phyloP scores from a whole-genome alignment of 106 monocot genomes.

The Xerophyta viscosa region DNA sequence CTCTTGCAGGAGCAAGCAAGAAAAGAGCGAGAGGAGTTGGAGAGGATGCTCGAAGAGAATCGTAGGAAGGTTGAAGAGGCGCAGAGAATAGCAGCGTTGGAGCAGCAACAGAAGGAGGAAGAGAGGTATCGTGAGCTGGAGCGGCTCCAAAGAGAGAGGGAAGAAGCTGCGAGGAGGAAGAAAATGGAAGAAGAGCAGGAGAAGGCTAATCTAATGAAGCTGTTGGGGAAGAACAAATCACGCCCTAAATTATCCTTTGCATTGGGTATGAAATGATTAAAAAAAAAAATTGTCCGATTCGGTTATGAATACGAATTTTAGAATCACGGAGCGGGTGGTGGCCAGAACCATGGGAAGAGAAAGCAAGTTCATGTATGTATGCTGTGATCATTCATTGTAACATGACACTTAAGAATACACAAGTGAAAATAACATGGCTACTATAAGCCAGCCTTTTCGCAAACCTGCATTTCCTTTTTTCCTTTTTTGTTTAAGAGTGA shows the following conservation, averaged over 20 bases:
- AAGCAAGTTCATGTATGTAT: too few relatives aligned
- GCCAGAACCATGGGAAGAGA: too few relatives aligned
- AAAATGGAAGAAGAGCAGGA: slow-evolving; percentile 88
- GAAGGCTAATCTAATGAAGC: slow-evolving; percentile 79
- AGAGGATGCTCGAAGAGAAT: slow-evolving; percentile 93
- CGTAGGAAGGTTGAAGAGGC: slow-evolving; percentile 79
- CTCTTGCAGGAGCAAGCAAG: slow-evolving; percentile 75
- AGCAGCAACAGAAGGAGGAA: slow-evolving; percentile 80
- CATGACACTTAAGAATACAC: too few relatives aligned
- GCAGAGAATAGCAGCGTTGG: slow-evolving; percentile 76
- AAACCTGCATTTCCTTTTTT: too few relatives aligned
- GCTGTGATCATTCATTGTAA: too few relatives aligned
- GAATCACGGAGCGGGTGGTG: too few relatives aligned
- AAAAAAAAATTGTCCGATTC: too few relatives aligned
- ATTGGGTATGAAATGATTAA: slow-evolving; percentile 63
- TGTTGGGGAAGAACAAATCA: slow-evolving; percentile 91
- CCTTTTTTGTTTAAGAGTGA: too few relatives aligned
- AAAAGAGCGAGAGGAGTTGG: slow-evolving; percentile 84
- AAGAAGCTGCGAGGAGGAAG: slow-evolving; percentile 87
- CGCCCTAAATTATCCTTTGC: slow-evolving; percentile 87
- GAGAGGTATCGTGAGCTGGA: slow-evolving; percentile 88
- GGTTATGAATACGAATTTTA: too few relatives aligned
- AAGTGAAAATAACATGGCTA: too few relatives aligned
- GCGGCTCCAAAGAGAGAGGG: slow-evolving; percentile 69
- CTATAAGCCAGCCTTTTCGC: too few relatives aligned